These are phyloP conservation scores for Acer yangbiense DNA, from an alignment of 345 rosid genomes.

Conservation along the genomic window DNA sequence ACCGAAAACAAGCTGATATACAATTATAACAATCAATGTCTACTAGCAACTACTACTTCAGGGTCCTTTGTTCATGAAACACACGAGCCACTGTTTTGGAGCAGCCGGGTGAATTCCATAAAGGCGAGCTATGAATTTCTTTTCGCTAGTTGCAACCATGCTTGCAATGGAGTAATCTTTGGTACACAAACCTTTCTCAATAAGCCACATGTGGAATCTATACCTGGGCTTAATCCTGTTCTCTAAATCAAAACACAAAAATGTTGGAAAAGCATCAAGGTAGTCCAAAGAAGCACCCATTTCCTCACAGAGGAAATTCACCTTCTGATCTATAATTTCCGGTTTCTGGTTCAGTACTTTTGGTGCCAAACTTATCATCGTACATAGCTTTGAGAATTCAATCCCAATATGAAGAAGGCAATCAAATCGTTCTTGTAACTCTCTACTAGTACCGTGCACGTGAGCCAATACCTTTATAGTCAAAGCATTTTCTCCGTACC, in stretches of 20 bases:
- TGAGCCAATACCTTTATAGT: constrained; percentile 45
- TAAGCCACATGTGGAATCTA: constrained; percentile 56
- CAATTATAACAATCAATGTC: background rate
- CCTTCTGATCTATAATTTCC: constrained; percentile 45
- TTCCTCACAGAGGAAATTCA: constrained; percentile 48
- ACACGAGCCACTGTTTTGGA: constrained; percentile 59
- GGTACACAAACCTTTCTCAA: constrained; percentile 45
- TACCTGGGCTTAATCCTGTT: constrained; percentile 60
- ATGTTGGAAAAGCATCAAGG: constrained; percentile 55
- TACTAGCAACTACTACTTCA: constrained; percentile 9
- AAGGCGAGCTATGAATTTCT: constrained; percentile 51
- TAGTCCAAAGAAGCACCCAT: constrained; percentile 47
- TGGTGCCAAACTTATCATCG: constrained; percentile 45
- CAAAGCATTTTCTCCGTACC: constrained; percentile 62
- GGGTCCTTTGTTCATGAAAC: constrained; percentile 34
- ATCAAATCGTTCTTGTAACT: constrained; percentile 53
- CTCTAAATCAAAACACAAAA: constrained; percentile 64
- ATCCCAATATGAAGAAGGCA: constrained; percentile 46
- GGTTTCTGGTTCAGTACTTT: constrained; percentile 66
- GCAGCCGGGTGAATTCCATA: constrained; percentile 65
- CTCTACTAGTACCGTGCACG: constrained; percentile 53
- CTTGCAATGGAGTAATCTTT: constrained; percentile 55
- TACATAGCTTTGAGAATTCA: constrained; percentile 50
- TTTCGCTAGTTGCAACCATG: constrained; percentile 71
- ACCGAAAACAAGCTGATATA: background rate